Base-by-base conservation (phyloP, 2,329 filamentous ascomycete genomes). In the Volutella citrinella region DNA sequence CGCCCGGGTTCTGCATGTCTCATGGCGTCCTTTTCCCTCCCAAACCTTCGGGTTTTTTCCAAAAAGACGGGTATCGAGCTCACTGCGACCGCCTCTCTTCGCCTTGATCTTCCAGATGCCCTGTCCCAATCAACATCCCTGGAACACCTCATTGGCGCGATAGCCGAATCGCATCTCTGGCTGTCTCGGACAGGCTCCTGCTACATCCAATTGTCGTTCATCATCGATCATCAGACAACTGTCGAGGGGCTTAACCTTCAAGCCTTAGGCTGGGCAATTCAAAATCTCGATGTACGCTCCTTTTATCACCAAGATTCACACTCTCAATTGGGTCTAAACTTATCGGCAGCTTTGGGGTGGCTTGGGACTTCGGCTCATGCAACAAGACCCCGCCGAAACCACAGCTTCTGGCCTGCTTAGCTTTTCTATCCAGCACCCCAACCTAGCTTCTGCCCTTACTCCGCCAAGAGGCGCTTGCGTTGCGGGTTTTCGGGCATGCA, bases 401-500 rank as follows among this genome's bases (percentile, higher is more conserved):
- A n/a, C n/a, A n/a, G n/a, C n/a, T n/a, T 32, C 48, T 4, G 48
- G 46, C 9, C 33, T 44, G 10, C 29, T 61, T 7, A 36, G 42
- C 2, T 65, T 65, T 24, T 61, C 55, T 1, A 50, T 68, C 7
- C 56, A 65, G 30, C 64, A 68, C 32, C 52, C 59, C 4, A 52
- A 58, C 23, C 29, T 63, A 13, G 46, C 49, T 0, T 64, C 63
- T 5, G 42, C 52, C 12, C 32, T 63, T 16, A 18, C 51, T 6
- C 43, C 56, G 6, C 63, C 63, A 2, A 26, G 30, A 2, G 45
- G 39, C 3, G 52, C 58, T 2, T 25, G 31, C 5, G 50, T 43
- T 6, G 51, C 53, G 1, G 46, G 46, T 3, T 55, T 66, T 24
- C 45, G 41, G 23, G 45, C 46, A 17, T 43, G 56, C 13, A 38